phyloP scores from a whole-genome alignment of 768 basidiomycete species.

The Lactifluus volemus region DNA sequence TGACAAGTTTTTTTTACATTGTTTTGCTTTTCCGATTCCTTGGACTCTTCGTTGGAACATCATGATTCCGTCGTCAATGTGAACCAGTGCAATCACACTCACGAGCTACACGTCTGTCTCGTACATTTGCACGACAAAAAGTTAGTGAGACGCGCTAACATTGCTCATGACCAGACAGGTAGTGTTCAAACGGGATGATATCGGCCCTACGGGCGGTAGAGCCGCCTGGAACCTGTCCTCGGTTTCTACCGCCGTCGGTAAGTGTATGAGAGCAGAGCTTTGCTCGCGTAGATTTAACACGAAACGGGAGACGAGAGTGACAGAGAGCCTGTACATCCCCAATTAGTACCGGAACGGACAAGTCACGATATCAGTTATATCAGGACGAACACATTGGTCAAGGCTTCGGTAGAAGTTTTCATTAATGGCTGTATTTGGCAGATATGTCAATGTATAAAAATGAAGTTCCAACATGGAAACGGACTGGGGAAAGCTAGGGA shows the following conservation, averaged over 20 bases:
- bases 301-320: slow-evolving; percentile 1
- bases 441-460: background rate
- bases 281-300: slow-evolving; percentile 4
- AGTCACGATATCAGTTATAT: background rate
- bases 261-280: background rate
- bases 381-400: slow-evolving; percentile 13
- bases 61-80: too few species aligned
- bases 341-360: background rate
- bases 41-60: too few species aligned
- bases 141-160: background rate
- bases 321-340: background rate
- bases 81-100: too few species aligned
- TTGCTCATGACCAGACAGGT: background rate
- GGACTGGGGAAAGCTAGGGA: slow-evolving; percentile 5
- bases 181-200: background rate
- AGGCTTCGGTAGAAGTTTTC: background rate
- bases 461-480: background rate
- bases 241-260: background rate
- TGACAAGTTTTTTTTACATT: background rate
- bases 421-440: background rate
- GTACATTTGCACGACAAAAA: background rate
- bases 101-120: background rate
- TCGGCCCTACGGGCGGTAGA: background rate
- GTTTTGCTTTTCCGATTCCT: too few species aligned
- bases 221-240: background rate